Percentiles rank a stretch among this genome's conserved stretches.
Evolutionary conservation across 2,329 filamentous ascomycete genomes (phyloP).

Genomic region (Ophiostoma montium): DNA sequence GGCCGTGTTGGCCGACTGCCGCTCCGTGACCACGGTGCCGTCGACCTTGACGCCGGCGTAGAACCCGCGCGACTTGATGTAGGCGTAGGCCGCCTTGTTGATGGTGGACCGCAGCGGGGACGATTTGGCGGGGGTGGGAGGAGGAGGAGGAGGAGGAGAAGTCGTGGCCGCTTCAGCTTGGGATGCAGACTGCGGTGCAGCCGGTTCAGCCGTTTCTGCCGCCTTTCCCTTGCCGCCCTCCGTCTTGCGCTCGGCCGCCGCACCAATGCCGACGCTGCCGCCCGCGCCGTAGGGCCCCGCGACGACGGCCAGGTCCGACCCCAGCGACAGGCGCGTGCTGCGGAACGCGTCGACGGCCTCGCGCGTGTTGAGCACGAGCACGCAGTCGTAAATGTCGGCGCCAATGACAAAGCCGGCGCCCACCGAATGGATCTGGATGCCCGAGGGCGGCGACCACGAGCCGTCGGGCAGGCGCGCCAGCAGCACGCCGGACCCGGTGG

Average conservation of each 20-base stretch:
- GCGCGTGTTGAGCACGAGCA: constrained; percentile 70
- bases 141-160: not conserved
- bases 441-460: constrained; percentile 60
- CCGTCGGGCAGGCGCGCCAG: constrained; percentile 41
- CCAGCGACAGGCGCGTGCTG: constrained; percentile 58
- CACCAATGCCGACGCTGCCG: constrained; percentile 26
- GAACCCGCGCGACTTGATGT: constrained; percentile 79
- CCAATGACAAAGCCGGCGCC: constrained; percentile 69
- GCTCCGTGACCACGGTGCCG: constrained; percentile 73
- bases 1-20: constrained; percentile 73
- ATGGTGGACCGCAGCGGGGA: constrained; percentile 18
- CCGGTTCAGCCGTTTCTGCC: not conserved
- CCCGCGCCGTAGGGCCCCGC: constrained; percentile 58
- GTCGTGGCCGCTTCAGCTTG: not conserved
- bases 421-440: constrained; percentile 67
- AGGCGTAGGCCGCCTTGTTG: constrained; percentile 37
- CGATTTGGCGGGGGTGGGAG: constrained; percentile 9
- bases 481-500: constrained; percentile 44
- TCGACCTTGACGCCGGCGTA: constrained; percentile 80
- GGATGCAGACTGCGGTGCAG: not conserved
- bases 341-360: constrained; percentile 67
- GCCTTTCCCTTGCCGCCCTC: constrained; percentile 13
- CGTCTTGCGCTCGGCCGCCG: constrained; percentile 14
- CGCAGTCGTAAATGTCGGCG: constrained; percentile 79
- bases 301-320: constrained; percentile 62